Evolutionary conservation across 768 basidiomycete species (phyloP), one percentile per base, ranked within the genome.

Genomic region (Russula brevipes): DNA sequence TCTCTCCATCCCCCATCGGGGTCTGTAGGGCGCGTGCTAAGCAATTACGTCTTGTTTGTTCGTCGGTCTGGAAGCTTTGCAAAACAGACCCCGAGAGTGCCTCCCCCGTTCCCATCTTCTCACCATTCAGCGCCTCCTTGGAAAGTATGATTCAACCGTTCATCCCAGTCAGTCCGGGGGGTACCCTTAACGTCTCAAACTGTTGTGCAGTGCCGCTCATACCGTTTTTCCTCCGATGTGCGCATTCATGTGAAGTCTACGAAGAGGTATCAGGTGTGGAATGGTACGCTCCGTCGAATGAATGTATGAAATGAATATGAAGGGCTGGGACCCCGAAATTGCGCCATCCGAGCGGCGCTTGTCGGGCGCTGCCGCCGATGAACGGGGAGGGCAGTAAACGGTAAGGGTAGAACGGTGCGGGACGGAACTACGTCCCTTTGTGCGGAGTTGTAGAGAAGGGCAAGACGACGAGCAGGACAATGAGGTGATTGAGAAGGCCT

Each of bases 401-500:
- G 17, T 54, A 19, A 33, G 31, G 1, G 39, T 6, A 54, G 24
- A 33, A 54, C 38, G 51, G 57, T 45, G 39, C 35, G 36, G 51
- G 38, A 54, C 19, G 51, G 47, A 52, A 59, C n/a, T 11, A 38
- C 12, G 31, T 47, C 39, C 46, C 12, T 10, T 47, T 39, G 45
- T 35, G 57, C 44, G 35, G 45, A 63, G 39, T 59, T 46, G n/a
- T 38, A 44, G 41, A 31, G 24, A 51, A 38, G 49, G 54, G 19
- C 6, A 17, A 51, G 35, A 17, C 42, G 35, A 17, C 42, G 42
- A 57, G 51, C 38, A 54, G 11, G 31, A 19, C 8, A 31, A 63
- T 58, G 51, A 46, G 50, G 56, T 58, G 61, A 63, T 58, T 53
- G 36, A 38, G 62, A 59, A 59, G 52, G 45, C 16, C 36, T 19